Evolutionary conservation across 1,284 basidiomycete genomes (phyloP), one percentile per base, ranked within the genome.

Genomic region (Fomitiporia mediterranea): DNA sequence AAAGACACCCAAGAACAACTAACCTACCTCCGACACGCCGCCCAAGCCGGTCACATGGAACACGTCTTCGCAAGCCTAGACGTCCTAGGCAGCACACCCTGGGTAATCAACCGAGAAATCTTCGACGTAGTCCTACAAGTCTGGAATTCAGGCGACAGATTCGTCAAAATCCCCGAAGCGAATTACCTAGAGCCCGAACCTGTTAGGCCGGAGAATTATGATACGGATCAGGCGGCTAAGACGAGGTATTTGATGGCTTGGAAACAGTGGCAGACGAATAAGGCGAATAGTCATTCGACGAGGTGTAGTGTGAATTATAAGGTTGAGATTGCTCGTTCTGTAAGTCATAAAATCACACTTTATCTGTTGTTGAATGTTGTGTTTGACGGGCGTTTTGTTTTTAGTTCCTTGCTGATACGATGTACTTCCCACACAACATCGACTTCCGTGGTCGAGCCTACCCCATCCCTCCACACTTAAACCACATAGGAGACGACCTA

Each of bases 381-480:
- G 30, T 21, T 43, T 23, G 27, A 68, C 62, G 32, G 25, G 17
- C 13, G 11, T 67, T 13, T 21, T n/a, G n/a, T n/a, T 4, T 44
- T 1, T 56, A 89, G 86, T 95, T 93, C 77, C 72, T 94, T 44
- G 82, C 81, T 35, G 93, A 98, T 66, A 84, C 77, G 0, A 89
- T 99, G 70, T 99, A 94, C 72, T 81, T 97, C 60, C 96, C 96
- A 0, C 97, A 99, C 73, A 98, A 98, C 71, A 79, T 99, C 67
- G 97, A 99, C 71, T 99, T 99, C 82, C 86, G 96, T 61, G 97
- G 97, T 3, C 87, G 96, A 53, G 94, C 96, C 0, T 99, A 99
- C 68, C 96, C 97, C 2, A 88, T 98, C 52, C 95, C 97, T 0
- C 94, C 96, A 1, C 93, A 98, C 74, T 76, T 99, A 59, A 95